phyloP scores from a whole-genome alignment of 148 eudicot genomes.

The Suaeda aralocaspica region DNA sequence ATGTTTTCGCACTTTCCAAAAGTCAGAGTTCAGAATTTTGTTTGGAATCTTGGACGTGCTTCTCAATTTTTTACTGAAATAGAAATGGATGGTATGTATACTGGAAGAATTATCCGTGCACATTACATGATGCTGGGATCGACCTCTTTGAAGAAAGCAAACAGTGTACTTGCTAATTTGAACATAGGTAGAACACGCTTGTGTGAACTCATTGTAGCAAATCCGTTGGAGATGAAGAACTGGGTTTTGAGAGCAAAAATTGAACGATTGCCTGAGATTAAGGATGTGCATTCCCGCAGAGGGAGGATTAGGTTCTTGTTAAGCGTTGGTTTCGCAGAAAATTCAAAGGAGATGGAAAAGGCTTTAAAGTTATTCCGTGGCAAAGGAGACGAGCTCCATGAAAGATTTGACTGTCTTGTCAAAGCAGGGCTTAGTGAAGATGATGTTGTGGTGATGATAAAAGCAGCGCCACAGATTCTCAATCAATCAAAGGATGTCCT shows the following conservation, averaged over 20 bases:
- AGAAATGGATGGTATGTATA: slow-evolving; percentile 47
- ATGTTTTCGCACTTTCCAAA: slow-evolving; percentile 43
- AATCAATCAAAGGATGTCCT: slow-evolving; percentile 50
- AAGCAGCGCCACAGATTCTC: slow-evolving; percentile 54
- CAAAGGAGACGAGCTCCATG: slow-evolving; percentile 61
- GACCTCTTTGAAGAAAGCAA: slow-evolving; percentile 41
- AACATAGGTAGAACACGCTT: slow-evolving; percentile 41
- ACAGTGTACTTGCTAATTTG: slow-evolving; percentile 39
- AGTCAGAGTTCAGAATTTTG: slow-evolving; percentile 34
- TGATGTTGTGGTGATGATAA: slow-evolving; percentile 50
- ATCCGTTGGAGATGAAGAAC: slow-evolving; percentile 51
- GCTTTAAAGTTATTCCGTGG: slow-evolving; percentile 57
- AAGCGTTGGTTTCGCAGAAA: slow-evolving; percentile 56
- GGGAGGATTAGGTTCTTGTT: slow-evolving; percentile 47
- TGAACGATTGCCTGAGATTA: slow-evolving; percentile 23
- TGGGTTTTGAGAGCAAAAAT: slow-evolving; percentile 50
- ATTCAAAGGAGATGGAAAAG: slow-evolving; percentile 56
- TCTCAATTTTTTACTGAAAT: slow-evolving; percentile 46
- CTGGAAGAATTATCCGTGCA: slow-evolving; percentile 41
- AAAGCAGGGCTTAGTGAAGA: slow-evolving; percentile 47
- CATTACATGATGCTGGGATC: slow-evolving; percentile 59
- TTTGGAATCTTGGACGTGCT: slow-evolving; percentile 44
- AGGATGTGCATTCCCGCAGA: slow-evolving; percentile 20
- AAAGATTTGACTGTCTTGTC: slow-evolving; percentile 71
- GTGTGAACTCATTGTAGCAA: slow-evolving; percentile 41